phyloP scores from a whole-genome alignment of 2,329 filamentous ascomycete species.

The Aspergillus proliferans region DNA sequence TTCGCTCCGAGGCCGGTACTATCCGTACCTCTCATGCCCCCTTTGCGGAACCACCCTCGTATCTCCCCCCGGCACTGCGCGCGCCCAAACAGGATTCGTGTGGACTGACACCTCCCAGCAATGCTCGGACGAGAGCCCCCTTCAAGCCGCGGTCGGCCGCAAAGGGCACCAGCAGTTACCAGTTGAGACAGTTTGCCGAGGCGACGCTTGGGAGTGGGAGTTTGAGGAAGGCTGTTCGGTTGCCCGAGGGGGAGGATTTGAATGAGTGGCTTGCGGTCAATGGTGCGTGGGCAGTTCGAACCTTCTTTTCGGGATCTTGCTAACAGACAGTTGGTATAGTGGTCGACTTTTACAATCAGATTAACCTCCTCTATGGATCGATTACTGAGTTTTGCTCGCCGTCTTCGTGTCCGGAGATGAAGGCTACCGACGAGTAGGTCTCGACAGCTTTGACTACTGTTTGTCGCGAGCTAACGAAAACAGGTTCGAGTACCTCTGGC shows the following conservation, averaged over 20 bases:
- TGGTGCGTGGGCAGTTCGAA: constrained; percentile 49
- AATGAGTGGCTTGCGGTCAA: constrained; percentile 99
- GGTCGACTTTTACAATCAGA: constrained; percentile 99
- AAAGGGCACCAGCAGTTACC: constrained; percentile 85
- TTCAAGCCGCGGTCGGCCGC: constrained; percentile 81
- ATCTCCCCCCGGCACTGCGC: constrained; percentile 30
- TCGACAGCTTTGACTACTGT: constrained; percentile 17
- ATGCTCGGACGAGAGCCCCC: constrained; percentile 79
- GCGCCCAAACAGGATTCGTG: constrained; percentile 31
- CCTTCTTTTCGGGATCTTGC: neutral
- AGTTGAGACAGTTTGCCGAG: constrained; percentile 95
- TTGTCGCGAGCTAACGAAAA: constrained; percentile 8
- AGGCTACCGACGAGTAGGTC: constrained; percentile 90
- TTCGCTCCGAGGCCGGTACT: constrained; percentile 20
- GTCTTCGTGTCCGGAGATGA: constrained; percentile 97
- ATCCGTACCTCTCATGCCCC: constrained; percentile 25
- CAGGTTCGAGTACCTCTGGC: constrained; percentile 98
- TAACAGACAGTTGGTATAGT: constrained; percentile 49
- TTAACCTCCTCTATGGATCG: constrained; percentile 96
- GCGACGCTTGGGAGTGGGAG: constrained; percentile 93
- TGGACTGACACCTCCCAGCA: constrained; percentile 52
- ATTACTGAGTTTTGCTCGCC: constrained; percentile 99
- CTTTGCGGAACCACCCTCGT: constrained; percentile 27
- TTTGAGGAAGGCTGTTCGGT: constrained; percentile 88
- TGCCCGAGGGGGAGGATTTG: constrained; percentile 94